Conservation (phyloP, 371 early-diverging fungal species). For the Synchytrium microbalum region DNA sequence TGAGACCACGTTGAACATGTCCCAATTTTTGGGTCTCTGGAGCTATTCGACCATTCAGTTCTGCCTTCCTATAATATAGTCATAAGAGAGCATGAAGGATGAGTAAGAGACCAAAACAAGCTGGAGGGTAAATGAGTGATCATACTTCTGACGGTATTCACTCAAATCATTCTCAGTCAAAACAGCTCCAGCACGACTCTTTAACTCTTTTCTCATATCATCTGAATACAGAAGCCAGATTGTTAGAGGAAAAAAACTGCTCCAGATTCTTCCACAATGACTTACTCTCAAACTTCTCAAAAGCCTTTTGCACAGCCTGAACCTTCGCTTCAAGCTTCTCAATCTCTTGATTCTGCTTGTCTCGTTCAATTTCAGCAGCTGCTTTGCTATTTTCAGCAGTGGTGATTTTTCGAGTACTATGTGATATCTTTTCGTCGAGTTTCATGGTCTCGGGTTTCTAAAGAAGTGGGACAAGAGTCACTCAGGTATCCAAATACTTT, state of each 20-base stretch:
- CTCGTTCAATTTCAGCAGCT: neutral
- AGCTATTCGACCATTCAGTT: conserved; percentile 55
- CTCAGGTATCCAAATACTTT: too few relatives aligned
- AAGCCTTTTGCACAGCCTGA: conserved; percentile 15
- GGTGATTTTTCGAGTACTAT: neutral
- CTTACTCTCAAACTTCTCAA: conserved; percentile 27
- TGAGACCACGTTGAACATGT: conserved; percentile 56
- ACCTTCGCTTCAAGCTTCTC: conserved; percentile 18
- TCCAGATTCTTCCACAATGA: too few relatives aligned
- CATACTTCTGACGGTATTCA: conserved; percentile 47
- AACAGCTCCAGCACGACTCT: conserved; percentile 19
- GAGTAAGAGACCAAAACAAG: neutral
- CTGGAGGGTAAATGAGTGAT: neutral
- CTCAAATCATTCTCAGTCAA: conserved; percentile 30
- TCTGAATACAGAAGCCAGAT: neutral
- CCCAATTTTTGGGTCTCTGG: conserved; percentile 60
- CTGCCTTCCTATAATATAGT: conserved; percentile 48
- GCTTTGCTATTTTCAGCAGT: neutral
- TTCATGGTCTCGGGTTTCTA: neutral
- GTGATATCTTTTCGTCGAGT: neutral
- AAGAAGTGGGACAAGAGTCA: too few relatives aligned
- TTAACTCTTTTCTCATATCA: conserved; percentile 3
- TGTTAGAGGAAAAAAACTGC: too few relatives aligned
- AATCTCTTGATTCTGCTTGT: conserved; percentile 9
- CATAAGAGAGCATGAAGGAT: conserved; percentile 1